Evolutionary conservation across 805 yeast species (phyloP).

Genomic region (Metahyphopichia silvanorum): DNA sequence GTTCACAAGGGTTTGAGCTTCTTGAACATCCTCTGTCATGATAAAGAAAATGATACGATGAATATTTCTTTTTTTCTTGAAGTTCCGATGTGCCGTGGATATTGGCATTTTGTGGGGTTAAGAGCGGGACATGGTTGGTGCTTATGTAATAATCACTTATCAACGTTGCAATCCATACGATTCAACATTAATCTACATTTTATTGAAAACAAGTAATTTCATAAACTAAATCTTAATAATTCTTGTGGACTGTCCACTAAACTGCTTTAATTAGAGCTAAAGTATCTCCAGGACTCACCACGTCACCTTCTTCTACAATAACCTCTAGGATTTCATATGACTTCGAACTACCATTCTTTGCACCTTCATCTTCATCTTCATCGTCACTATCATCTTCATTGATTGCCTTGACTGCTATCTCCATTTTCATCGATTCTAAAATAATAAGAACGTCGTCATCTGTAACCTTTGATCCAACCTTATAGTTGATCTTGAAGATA

Average conservation of each 20-base stretch:
- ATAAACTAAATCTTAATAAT: too few relatives aligned
- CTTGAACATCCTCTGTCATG: slow-evolving; percentile 1
- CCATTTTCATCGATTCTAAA: slow-evolving; percentile 36
- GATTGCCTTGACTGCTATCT: slow-evolving; percentile 22
- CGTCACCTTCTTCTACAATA: slow-evolving; percentile 28
- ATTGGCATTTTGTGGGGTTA: too few relatives aligned
- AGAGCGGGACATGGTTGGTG: too few relatives aligned
- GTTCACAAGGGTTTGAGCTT: slow-evolving; percentile 1
- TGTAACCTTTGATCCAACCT: slow-evolving; percentile 16
- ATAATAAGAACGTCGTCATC: slow-evolving; percentile 17
- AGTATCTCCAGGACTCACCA: slow-evolving; percentile 25
- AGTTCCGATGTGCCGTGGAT: too few relatives aligned
- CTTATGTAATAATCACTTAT: too few relatives aligned
- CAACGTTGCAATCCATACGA: too few relatives aligned
- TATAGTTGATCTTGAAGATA: slow-evolving; percentile 23
- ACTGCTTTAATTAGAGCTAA: slow-evolving; percentile 6
- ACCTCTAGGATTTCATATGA: slow-evolving; percentile 18
- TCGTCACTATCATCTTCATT: slow-evolving; percentile 11
- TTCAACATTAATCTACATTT: too few relatives aligned
- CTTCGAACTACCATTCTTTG: slow-evolving; percentile 3
- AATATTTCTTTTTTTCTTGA: too few relatives aligned
- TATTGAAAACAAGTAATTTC: too few relatives aligned
- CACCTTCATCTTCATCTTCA: slow-evolving; percentile 9
- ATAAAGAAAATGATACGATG: too few relatives aligned
- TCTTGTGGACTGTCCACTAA: too few relatives aligned